A percentile compares a stretch with the other conserved stretches of the same genome.
These are phyloP conservation scores for Stagonosporopsis tanaceti DNA, from an alignment of 2,329 filamentous ascomycete genomes.

Conservation along the genomic window DNA sequence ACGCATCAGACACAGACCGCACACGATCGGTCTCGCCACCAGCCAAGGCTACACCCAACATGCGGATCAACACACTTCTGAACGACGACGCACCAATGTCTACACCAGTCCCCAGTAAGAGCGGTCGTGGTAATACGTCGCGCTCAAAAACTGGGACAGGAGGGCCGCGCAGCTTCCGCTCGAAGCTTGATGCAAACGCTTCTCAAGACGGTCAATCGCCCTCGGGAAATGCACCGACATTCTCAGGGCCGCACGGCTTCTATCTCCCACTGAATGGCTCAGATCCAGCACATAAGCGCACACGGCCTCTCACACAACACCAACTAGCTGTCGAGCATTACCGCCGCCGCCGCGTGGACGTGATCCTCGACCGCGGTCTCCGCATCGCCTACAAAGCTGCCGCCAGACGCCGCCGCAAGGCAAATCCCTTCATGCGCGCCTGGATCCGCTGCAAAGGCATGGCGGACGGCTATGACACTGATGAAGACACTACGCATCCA, in stretches of 20 bases:
- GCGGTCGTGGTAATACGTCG: conserved; percentile 60
- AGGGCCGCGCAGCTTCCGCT: conserved; percentile 44
- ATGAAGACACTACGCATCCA: conserved; percentile 46
- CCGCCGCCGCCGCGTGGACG: conserved; percentile 79
- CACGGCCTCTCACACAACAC: conserved; percentile 79
- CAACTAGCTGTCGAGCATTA: conserved; percentile 83
- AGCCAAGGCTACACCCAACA: conserved; percentile 51
- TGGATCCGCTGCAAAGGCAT: conserved; percentile 67
- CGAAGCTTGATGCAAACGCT: conserved; percentile 42
- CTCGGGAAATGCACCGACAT: conserved; percentile 41
- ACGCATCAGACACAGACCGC: conserved; percentile 56
- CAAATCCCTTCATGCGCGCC: conserved; percentile 73
- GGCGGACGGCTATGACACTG: conserved; percentile 57
- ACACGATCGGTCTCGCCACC: conserved; percentile 56
- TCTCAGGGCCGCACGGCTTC: conserved; percentile 62
- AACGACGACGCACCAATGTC: conserved; percentile 53
- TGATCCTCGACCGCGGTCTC: conserved; percentile 79
- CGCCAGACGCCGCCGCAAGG: conserved; percentile 67
- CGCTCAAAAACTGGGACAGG: conserved; percentile 43
- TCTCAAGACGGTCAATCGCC: conserved; percentile 47
- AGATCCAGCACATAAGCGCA: conserved; percentile 59
- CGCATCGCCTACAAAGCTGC: conserved; percentile 70
- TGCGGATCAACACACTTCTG: conserved; percentile 59
- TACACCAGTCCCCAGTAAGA: conserved; percentile 49
- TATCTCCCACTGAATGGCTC: conserved; percentile 62